Percentiles rank a stretch among this genome's conserved stretches.
Evolutionary conservation across 169 alveolate species (phyloP).

Genomic region (Eimeria zaria): DNA sequence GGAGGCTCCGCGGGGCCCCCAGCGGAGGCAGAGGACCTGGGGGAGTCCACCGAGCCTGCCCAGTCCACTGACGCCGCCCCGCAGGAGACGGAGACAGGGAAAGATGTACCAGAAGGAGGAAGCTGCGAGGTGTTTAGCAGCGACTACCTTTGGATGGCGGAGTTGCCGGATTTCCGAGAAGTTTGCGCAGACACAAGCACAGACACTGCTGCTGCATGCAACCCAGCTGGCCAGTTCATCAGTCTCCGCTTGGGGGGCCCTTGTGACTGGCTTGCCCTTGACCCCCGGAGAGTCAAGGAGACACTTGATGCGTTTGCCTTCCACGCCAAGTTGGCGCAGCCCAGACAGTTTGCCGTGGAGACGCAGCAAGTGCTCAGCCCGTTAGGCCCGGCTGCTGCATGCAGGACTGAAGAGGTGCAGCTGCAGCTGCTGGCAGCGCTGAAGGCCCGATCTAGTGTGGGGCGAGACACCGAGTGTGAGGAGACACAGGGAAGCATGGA

Average conservation of each 20-base stretch:
- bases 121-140: constrained; percentile 32
- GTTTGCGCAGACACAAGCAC: not conserved
- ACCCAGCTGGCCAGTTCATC: not conserved
- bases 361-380: not conserved
- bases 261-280: constrained; percentile 70
- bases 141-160: constrained; percentile 39
- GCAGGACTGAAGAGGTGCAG: not conserved
- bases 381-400: not conserved
- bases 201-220: not conserved
- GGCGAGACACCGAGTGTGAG: not conserved
- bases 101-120: constrained; percentile 18
- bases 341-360: not conserved
- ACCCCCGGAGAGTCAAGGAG: constrained; percentile 62
- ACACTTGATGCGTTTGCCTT: constrained; percentile 55
- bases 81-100: not conserved
- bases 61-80: not conserved
- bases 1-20: not conserved
- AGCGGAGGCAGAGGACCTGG: constrained; percentile 21
- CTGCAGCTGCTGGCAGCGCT: not conserved
- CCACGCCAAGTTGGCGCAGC: not conserved
- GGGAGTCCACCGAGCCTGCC: not conserved
- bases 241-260: constrained; percentile 27
- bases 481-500: not conserved
- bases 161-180: constrained; percentile 49
- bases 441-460: constrained; percentile 48